Percentiles rank a stretch among this genome's conserved stretches.
Evolutionary conservation across 1,139 yeast genomes (phyloP).

Genomic region (Saccharomycopsis phalli): DNA sequence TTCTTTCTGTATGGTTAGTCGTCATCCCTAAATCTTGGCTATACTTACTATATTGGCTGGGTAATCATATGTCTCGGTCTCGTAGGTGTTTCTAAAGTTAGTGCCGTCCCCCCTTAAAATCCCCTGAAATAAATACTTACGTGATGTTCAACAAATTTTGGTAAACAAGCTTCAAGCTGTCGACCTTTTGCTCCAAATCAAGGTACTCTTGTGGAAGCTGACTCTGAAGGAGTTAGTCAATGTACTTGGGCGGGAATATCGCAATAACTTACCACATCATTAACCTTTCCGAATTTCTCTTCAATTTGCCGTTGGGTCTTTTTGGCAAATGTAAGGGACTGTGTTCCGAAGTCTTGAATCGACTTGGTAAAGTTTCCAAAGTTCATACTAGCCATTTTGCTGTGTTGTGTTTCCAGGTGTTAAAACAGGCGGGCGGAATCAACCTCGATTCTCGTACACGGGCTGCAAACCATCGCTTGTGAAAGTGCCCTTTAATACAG

Average conservation of each 20-base stretch:
- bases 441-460: too few relatives aligned
- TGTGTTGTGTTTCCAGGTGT: too few relatives aligned
- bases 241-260: too few relatives aligned
- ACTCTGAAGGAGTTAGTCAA: conserved; percentile 28
- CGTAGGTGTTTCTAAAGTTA: conserved; percentile 38
- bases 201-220: conserved; percentile 78
- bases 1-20: conserved; percentile 35
- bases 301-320: conserved; percentile 74
- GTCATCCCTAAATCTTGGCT: neutral
- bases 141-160: conserved; percentile 67
- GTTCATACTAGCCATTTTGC: conserved; percentile 1
- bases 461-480: too few relatives aligned
- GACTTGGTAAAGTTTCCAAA: conserved; percentile 19
- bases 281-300: conserved; percentile 70
- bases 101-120: conserved; percentile 1
- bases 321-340: conserved; percentile 44
- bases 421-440: too few relatives aligned
- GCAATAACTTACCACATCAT: conserved; percentile 39
- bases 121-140: conserved; percentile 23
- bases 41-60: conserved; percentile 48
- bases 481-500: too few relatives aligned
- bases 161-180: conserved; percentile 65
- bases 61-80: conserved; percentile 75
- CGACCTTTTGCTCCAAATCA: conserved; percentile 67
- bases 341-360: conserved; percentile 19